Base-by-base conservation (phyloP, 495 filamentous ascomycete species). In the Aspergillus taichungensis region DNA sequence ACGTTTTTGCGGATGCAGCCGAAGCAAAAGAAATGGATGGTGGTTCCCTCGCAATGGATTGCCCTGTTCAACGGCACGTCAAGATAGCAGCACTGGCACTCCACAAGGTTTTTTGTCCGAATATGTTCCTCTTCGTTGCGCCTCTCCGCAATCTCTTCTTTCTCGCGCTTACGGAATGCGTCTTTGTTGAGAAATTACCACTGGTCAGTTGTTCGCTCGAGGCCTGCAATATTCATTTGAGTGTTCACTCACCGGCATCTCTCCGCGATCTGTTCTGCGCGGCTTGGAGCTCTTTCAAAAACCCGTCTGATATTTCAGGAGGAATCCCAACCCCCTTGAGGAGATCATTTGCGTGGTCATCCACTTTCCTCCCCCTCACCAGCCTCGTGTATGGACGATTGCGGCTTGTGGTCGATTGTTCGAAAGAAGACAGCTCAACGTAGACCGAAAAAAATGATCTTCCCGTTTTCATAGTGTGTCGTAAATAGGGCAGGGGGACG, bases 51-150 rank as follows among this genome's bases (percentile, higher is more conserved):
- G 63, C 88, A 94, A 36, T 79, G 75, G 3, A 84, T 73, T 71
- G 83, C 79, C 29, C 76, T 69, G 54, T 87, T 82, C 38, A 76
- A 61, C 6, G 84, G 69, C 41, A 71, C 73, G 3, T 88, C 82
- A 8, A 68, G 64, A 50, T 72, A 91, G 56, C 88, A 94, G 54
- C 84, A 87, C 11, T 68, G 73, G 51, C 84, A 87, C 44, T 89
- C 84, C 8, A 65, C 56, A 32, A 82, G 56, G 32, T 61, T 60
- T 34, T 62, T 55, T 28, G 46, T 48, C 24, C 48, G 58, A 32
- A 63, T 43, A 59, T 69, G 36, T 64, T 64, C 74, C 13, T 75
- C 61, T 6, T 64, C 64, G 43, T 73, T 64, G 8, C 70, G 73
- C 7, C 49, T 63, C 28, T 59, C 54, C 11, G 68, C 52, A 13